Evolutionary conservation across 1,284 basidiomycete genomes (phyloP), one percentile per base, ranked within the genome.

Genomic region (Ceratobasidium sp.): DNA sequence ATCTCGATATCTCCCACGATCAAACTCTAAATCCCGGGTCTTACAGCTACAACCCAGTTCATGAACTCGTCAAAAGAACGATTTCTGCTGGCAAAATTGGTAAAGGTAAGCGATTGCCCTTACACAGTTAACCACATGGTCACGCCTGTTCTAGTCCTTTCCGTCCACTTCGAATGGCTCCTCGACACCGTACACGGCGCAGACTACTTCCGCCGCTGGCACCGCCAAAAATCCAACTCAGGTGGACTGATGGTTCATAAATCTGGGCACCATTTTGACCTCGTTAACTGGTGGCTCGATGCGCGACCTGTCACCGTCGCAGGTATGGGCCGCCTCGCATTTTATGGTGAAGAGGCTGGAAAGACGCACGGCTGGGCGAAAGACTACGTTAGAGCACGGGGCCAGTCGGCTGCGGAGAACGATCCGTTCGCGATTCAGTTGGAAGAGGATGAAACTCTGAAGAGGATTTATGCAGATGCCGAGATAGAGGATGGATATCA

Each of bases 141-240:
- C 33, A 39, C 40, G n/a, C 7, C 20, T 68, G 20, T 55, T 4
- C 20, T 73, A 87, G 87, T 89, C 78, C 85, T 89, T 77, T 89
- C 88, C 15, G 88, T 90, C 18, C 89, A 90, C 82, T 90, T 90
- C 78, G 89, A 90, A 83, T 90, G 89, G 89, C 83, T 89, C 13
- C 85, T 90, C 18, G 85, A 86, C 76, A 87, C 85, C 2, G 89
- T 89, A 6, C 89, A 90, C 80, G 89, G 89, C 44, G 88, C 89
- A n/a, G 89, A 90, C 83, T 89, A 89, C 83, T 89, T 89, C 83
- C 85, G 88, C 28, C 85, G 89, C 69, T 90, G 89, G 89, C 89
- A 90, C 80, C 83, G 88, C 60, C 87, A 88, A 82, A 90, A 89
- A 83, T 84, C 85, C 69, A 86, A 87, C 80, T 89, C 87, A 0